A percentile compares a stretch with the other conserved stretches of the same genome.
phyloP scores from a whole-genome alignment of 2,329 filamentous ascomycete genomes.

The Rhinocladiella mackenziei region DNA sequence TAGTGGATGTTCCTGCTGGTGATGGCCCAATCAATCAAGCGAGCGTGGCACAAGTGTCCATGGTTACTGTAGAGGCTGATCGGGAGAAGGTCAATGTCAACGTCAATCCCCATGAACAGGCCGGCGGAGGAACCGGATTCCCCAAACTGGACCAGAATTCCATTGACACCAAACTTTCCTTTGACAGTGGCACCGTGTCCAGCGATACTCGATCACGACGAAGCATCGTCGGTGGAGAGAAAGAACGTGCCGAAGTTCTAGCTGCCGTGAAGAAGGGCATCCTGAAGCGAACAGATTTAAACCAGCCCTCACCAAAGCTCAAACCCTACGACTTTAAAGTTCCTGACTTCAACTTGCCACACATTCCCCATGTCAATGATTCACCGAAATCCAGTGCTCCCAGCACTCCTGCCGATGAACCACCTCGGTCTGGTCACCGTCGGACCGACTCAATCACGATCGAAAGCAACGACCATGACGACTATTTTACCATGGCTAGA shows the following conservation, averaged over 20 bases:
- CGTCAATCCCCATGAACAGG: slow-evolving; percentile 59
- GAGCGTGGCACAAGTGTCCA: slow-evolving; percentile 80
- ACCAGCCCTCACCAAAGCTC: slow-evolving; percentile 65
- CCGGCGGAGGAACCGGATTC: slow-evolving; percentile 71
- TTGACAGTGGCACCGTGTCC: slow-evolving; percentile 34
- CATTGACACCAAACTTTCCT: slow-evolving; percentile 57
- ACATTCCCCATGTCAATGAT: slow-evolving; percentile 63
- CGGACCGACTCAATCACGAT: slow-evolving; percentile 68
- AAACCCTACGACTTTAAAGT: slow-evolving; percentile 56
- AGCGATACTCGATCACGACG: slow-evolving; percentile 60
- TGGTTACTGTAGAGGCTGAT: slow-evolving; percentile 94
- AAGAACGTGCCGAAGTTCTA: slow-evolving; percentile 83
- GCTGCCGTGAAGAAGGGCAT: slow-evolving; percentile 94
- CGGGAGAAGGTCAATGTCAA: slow-evolving; percentile 77
- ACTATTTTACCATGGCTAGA: slow-evolving; percentile 76
- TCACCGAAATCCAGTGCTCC: slow-evolving; percentile 82
- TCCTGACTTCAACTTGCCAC: slow-evolving; percentile 55
- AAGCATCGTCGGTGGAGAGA: slow-evolving; percentile 87
- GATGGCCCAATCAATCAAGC: slow-evolving; percentile 62
- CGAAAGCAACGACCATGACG: slow-evolving; percentile 83
- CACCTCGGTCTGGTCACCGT: slow-evolving; percentile 54
- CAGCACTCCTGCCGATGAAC: slow-evolving; percentile 75
- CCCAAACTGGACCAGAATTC: slow-evolving; percentile 81
- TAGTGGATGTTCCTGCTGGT: slow-evolving; percentile 70
- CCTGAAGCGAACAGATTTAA: slow-evolving; percentile 71